A percentile compares a stretch with the other conserved stretches of the same genome.
Evolutionary conservation across 805 yeast species (phyloP).

Genomic region (Ogataea ganodermae): DNA sequence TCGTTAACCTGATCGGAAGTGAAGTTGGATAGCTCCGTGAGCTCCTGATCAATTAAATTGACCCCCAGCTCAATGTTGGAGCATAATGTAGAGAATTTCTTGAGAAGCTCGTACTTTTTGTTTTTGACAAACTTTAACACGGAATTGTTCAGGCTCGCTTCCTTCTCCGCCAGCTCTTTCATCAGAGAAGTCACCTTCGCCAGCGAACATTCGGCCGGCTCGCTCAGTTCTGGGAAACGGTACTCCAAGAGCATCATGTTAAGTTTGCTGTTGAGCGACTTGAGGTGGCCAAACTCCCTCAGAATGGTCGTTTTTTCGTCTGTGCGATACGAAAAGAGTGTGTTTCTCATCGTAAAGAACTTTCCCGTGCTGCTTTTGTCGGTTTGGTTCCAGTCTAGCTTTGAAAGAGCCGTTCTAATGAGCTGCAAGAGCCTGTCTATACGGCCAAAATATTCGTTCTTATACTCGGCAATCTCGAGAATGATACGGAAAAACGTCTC

Average conservation of each 20-base stretch:
- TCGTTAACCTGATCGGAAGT: conserved; percentile 40
- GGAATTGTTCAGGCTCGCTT: conserved; percentile 32
- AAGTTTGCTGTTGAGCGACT: conserved; percentile 21
- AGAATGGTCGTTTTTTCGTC: conserved; percentile 16
- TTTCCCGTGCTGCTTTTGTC: conserved; percentile 2
- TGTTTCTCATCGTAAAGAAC: conserved; percentile 4
- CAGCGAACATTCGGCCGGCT: conserved; percentile 21
- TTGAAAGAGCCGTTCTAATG: conserved; percentile 16
- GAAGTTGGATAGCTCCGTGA: conserved; percentile 28
- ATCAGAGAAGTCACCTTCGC: conserved; percentile 6
- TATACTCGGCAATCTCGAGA: conserved; percentile 21
- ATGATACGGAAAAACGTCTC: conserved; percentile 31
- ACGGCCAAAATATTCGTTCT: conserved; percentile 18
- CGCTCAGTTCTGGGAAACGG: conserved; percentile 20
- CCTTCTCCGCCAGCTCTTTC: conserved; percentile 23
- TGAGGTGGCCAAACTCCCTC: conserved; percentile 18
- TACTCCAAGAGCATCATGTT: conserved; percentile 22
- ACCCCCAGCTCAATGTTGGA: conserved; percentile 21
- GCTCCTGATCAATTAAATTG: conserved; percentile 22
- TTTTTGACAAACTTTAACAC: conserved; percentile 38
- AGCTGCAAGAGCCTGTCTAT: conserved; percentile 17
- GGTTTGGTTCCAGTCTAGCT: conserved; percentile 11
- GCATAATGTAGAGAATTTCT: conserved; percentile 29
- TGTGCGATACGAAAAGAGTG: conserved; percentile 12
- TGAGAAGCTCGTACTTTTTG: conserved; percentile 28